Evolutionary conservation across 371 early-diverging fungal genomes (phyloP), one percentile per base, ranked within the genome.

Genomic region (Saksenaea vasiformis): DNA sequence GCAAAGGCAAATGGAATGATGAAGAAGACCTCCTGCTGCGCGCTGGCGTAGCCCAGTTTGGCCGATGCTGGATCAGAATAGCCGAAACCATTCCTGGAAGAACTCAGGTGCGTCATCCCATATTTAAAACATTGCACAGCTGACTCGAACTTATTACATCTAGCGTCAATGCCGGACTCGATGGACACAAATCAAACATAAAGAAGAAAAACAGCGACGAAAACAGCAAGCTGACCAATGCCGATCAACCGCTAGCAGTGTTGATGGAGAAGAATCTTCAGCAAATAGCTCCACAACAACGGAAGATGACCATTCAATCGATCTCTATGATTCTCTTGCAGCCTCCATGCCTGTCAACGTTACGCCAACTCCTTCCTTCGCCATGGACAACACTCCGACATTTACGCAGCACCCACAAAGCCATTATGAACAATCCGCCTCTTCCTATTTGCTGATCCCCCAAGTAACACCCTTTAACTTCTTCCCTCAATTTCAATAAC

Each of bases 1-100:
- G 87, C 5, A 87, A 87, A 51, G 92, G 89, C 0, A 84, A 85
- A 60, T 92, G 92, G 92, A 73, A 77, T 11, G 62, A 64, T 0
- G 85, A 85, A 13, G 92, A 92, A 76, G 92, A 90, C 56, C 67
- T 51, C 3, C 37, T 86, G 22, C 60, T 92, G 58, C 56, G 76
- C 38, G 66, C 77, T 39, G 90, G 87, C 8, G 82, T 86, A 4
- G 70, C 67, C 11, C 54, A 69, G 56, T 79, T 70, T 64, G 85
- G 87, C 5, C 78, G 84, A 57, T 83, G 86, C 39, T 92, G 92
- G 92, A 90, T 90, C n/a, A 78, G 86, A 60, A 87, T 92, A 56
- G 87, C 91, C 1, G 85, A 84, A 31, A 72, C 71, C 2, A 87
- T 92, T 36, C 83, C 80, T 5, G 89, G 89, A 7, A 69, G 92